Evolutionary conservation across 805 yeast species (phyloP).

Genomic region (Spathaspora sp.): DNA sequence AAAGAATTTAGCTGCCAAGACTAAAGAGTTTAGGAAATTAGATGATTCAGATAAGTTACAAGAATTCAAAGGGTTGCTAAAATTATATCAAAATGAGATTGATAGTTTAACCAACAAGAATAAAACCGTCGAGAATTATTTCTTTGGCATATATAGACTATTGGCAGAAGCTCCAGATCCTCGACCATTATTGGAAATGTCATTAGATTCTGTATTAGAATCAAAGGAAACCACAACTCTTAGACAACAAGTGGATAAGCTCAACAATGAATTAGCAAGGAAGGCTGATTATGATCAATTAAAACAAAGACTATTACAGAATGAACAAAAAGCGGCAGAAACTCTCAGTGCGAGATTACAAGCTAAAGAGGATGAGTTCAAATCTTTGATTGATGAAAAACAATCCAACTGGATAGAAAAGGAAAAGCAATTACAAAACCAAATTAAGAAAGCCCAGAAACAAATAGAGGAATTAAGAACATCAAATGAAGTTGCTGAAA

Average conservation of each 20-base stretch:
- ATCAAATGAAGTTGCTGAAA: constrained; percentile 59
- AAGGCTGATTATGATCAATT: constrained; percentile 78
- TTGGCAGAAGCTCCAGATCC: constrained; percentile 95
- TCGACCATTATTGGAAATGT: constrained; percentile 67
- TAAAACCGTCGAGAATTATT: constrained; percentile 67
- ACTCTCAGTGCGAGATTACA: constrained; percentile 49
- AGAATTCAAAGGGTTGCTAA: constrained; percentile 64
- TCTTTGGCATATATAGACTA: constrained; percentile 70
- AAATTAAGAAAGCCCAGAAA: constrained; percentile 47
- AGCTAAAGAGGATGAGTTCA: constrained; percentile 73
- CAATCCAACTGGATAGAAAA: constrained; percentile 63
- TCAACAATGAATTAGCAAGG: constrained; percentile 58
- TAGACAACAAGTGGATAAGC: constrained; percentile 43
- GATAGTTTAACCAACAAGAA: constrained; percentile 77
- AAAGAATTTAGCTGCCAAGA: constrained; percentile 72
- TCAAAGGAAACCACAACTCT: constrained; percentile 50
- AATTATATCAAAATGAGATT: constrained; percentile 82
- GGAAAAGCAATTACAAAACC: constrained; percentile 49
- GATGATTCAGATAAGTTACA: constrained; percentile 62
- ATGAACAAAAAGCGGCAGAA: constrained; percentile 60
- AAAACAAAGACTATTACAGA: constrained; percentile 55
- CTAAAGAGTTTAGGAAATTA: constrained; percentile 81
- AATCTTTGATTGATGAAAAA: constrained; percentile 67
- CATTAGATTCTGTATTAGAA: constrained; percentile 59
- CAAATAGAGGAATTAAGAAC: constrained; percentile 65